Conservation (phyloP, 768 basidiomycete genomes). For the Russula griseocarnosa region DNA sequence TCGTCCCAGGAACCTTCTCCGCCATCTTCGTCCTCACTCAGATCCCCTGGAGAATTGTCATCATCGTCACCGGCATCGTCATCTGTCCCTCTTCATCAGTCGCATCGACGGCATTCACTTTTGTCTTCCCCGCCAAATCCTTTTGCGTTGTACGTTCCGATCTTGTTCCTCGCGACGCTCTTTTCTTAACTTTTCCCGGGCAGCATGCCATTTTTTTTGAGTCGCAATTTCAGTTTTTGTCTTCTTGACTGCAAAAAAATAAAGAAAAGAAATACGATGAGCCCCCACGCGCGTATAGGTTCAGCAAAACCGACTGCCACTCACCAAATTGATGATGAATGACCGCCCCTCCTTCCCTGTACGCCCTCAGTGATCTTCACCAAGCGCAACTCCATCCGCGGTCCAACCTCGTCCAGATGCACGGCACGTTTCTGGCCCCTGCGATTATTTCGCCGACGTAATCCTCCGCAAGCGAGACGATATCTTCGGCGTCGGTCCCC, state of each 20-base stretch:
- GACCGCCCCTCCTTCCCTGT: slow-evolving; percentile 86
- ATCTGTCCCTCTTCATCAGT: slow-evolving; percentile 31
- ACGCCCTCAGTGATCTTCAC: slow-evolving; percentile 94
- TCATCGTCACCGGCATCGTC: slow-evolving; percentile 34
- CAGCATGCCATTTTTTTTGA: slow-evolving; percentile 70
- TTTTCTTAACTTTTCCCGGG: slow-evolving; percentile 69
- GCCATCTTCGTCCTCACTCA: slow-evolving; percentile 36
- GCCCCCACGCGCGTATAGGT: neutral
- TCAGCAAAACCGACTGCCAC: slow-evolving; percentile 30
- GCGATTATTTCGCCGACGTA: slow-evolving; percentile 95
- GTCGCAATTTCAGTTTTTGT: slow-evolving; percentile 67
- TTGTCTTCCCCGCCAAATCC: slow-evolving; percentile 40
- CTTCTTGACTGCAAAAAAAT: slow-evolving; percentile 71
- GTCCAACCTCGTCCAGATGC: slow-evolving; percentile 88
- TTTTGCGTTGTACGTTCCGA: slow-evolving; percentile 83
- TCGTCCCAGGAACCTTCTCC: slow-evolving; percentile 48
- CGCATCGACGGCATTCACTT: slow-evolving; percentile 26
- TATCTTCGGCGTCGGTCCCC: slow-evolving; percentile 80
- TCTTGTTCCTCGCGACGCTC: slow-evolving; percentile 87
- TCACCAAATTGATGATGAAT: slow-evolving; percentile 92
- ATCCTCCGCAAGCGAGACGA: slow-evolving; percentile 82
- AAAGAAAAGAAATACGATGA: slow-evolving; percentile 1
- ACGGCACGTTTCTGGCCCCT: slow-evolving; percentile 90
- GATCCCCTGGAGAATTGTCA: slow-evolving; percentile 33
- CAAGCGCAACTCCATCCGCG: slow-evolving; percentile 87